Evolutionary conservation across 2,329 filamentous ascomycete genomes (phyloP), one percentile per base, ranked within the genome.

Genomic region (Colletotrichum sp.): DNA sequence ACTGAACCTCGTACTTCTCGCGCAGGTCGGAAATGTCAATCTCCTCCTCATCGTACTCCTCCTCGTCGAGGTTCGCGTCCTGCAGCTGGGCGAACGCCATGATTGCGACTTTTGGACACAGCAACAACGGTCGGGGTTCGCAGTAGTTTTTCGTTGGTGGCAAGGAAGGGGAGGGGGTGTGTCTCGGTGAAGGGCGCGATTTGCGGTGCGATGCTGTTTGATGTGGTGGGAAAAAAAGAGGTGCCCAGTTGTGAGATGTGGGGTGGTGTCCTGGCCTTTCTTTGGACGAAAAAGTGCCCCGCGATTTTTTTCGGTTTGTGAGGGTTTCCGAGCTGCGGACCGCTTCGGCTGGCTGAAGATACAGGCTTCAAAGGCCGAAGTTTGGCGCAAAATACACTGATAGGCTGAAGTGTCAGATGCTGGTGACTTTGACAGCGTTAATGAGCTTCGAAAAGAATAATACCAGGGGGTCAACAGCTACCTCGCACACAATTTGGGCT

Each of bases 81-180:
- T 94, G 94, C 84, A 99, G 90, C 83, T 96, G 95, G 84, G 98
- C 95, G 87, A 98, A 99, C 87, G 96, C 95, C 96, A 98, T 98
- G 88, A 86, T 96, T 89, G 88, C 82, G 78, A 77, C 79, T 80
- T 65, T 80, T 76, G 73, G 60, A 26, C 39, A 59, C 16, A 59
- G 49, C 44, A 15, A 44, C 49, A 44, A 64, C 52, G 39, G 66
- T 21, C 69, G 80, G 76, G 30, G 44, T 44, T 72, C 57, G 44
- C 52, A 18, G 65, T 57, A 67, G 55, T 63, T 32, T 18, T 60
- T 62, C 59, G 30, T 30, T 60, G 63, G 69, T 60, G 62, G 21
- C 34, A 24, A 71, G 26, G 28, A 36, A 28, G 9, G 57, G 63
- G 39, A 67, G 75, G 69, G 70, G 73, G 62, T 65, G 39, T 76